phyloP scores from a whole-genome alignment of 164 flowering plant species.

The Macadamia integrifolia region DNA sequence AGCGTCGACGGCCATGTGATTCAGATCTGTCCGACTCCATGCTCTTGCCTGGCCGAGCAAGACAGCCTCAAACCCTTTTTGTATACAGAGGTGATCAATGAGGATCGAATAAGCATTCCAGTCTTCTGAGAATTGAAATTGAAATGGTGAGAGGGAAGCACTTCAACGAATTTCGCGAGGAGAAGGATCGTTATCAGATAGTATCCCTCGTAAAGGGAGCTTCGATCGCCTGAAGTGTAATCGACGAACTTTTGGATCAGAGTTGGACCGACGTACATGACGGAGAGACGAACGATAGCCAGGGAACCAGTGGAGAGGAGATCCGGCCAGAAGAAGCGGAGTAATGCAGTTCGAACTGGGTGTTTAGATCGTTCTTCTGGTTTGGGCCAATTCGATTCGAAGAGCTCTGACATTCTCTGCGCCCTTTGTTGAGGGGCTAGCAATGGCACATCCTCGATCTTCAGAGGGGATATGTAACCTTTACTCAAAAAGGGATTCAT shows the following conservation, averaged over 20 bases:
- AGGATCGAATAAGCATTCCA: conserved; percentile 80
- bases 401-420: conserved; percentile 56
- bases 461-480: conserved; percentile 69
- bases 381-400: conserved; percentile 70
- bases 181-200: conserved; percentile 65
- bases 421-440: conserved; percentile 80
- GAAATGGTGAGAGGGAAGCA: conserved; percentile 65
- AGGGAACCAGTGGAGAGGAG: conserved; percentile 64
- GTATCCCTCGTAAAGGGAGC: conserved; percentile 73
- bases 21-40: conserved; percentile 90
- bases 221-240: conserved; percentile 63
- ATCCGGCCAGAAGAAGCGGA: conserved; percentile 85
- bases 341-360: conserved; percentile 60
- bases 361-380: conserved; percentile 49
- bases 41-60: conserved; percentile 78
- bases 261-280: conserved; percentile 79
- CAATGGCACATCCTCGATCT: conserved; percentile 61
- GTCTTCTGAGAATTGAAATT: conserved; percentile 75
- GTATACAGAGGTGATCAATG: conserved; percentile 74
- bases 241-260: conserved; percentile 76
- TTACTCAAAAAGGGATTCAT: conserved; percentile 73
- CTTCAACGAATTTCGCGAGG: conserved; percentile 65
- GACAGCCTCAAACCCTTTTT: conserved; percentile 77
- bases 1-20: conserved; percentile 97
- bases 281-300: conserved; percentile 58